Base-by-base conservation (phyloP, 805 yeast species). In the Wickerhamiella brachini region DNA sequence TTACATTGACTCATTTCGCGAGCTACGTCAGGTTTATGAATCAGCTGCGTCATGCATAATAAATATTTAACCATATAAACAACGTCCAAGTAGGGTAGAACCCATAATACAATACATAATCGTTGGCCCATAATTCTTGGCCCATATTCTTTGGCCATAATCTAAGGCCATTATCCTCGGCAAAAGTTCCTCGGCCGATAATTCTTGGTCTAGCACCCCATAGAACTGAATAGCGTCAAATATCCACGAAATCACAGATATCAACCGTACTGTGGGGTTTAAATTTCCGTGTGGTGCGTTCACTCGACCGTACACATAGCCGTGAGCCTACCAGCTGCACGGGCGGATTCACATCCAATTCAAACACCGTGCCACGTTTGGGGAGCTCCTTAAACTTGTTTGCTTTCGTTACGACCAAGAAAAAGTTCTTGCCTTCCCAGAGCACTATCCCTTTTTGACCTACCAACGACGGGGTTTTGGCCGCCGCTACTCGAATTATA, bases 271-370 rank as follows among this genome's bases (percentile, higher is more conserved):
- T 75, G 57, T 83, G 93, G 52, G 80, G 77, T 68, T 89, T 89
- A 71, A 87, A 87, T 69, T 89, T 87, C 59, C 84, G 78, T 22
- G 82, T 85, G 0, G 95, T 79, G 52, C 97, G 72, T 59, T 89
- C 97, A 9, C 78, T 78, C 43, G 89, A 73, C 63, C 94, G 74
- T 54, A 81, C 76, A 54, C 80, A 78, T 57, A 89, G 76, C 53
- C 97, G 70, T 44, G 87, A 82, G 1, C 97, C 97, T 9, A 88
- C 81, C 75, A 85, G 84, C 18, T 74, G 76, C 15, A 80, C 57
- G 21, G 68, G 66, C 1, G 71, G 71, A 8, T 52, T 55, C 4
- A 49, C 45, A 17, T 44, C 54, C 53, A 85, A 71, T 41, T 68
- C 70, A 65, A 89, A 86, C 3, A 79, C 64, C 0, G 86, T 70